These are phyloP conservation scores for Madurella mycetomatis DNA, from an alignment of 2,329 filamentous ascomycete species.

Conservation along the genomic window DNA sequence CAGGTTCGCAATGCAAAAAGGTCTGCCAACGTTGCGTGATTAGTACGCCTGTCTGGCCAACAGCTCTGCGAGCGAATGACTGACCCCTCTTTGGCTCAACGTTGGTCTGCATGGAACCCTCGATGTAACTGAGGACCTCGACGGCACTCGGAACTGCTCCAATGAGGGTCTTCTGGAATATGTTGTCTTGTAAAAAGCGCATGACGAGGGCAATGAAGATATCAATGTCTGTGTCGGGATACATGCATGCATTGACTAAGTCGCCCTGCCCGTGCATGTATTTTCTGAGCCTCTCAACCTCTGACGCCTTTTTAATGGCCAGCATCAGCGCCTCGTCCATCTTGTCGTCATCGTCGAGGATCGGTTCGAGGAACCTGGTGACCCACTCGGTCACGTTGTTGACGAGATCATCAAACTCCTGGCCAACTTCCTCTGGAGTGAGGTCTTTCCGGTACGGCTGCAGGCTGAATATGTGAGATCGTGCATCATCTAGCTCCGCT, in stretches of 20 bases:
- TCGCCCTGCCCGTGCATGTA: constrained; percentile 31
- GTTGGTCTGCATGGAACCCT: constrained; percentile 32
- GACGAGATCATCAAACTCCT: constrained; percentile 36
- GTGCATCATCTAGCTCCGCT: constrained; percentile 33
- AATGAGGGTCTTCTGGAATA: constrained; percentile 35
- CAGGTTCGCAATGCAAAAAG: constrained; percentile 35
- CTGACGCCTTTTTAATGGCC: constrained; percentile 24
- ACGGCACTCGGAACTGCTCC: constrained; percentile 24
- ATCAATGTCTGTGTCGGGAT: constrained; percentile 37
- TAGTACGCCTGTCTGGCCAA: background rate
- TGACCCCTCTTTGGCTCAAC: constrained; percentile 37
- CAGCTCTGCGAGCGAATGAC: background rate
- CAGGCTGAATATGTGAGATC: constrained; percentile 39
- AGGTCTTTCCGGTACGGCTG: constrained; percentile 38
- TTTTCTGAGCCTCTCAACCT: constrained; percentile 28
- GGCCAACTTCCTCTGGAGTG: constrained; percentile 34
- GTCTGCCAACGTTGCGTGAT: constrained; percentile 24
- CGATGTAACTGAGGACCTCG: constrained; percentile 32
- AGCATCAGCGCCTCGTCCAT: constrained; percentile 23
- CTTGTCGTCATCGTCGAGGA: constrained; percentile 28
- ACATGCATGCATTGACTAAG: constrained; percentile 30
- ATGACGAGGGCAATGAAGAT: constrained; percentile 34
- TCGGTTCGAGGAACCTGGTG: constrained; percentile 31
- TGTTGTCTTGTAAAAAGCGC: constrained; percentile 33
- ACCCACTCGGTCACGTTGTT: constrained; percentile 35